Conservation (phyloP, 495 filamentous ascomycete species). For the Amniculicola lignicola region DNA sequence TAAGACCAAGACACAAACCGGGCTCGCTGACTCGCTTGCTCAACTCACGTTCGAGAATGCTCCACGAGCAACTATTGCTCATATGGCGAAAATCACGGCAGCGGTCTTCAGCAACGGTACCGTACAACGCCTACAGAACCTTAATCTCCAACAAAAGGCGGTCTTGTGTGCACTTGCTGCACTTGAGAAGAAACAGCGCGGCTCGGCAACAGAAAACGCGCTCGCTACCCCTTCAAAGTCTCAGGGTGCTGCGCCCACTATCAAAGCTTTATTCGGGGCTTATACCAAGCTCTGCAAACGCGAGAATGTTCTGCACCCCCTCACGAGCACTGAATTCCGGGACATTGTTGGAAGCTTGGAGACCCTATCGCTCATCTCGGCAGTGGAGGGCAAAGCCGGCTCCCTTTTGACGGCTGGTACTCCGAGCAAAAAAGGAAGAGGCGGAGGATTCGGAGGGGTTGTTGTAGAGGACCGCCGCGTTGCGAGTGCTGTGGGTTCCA, state of each 20-base stretch:
- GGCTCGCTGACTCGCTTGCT: slow-evolving; percentile 45
- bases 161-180: slow-evolving; percentile 83
- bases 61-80: slow-evolving; percentile 81
- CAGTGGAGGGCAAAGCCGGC: slow-evolving; percentile 57
- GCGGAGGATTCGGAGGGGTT: slow-evolving; percentile 37
- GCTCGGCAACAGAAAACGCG: slow-evolving; percentile 30
- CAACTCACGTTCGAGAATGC: slow-evolving; percentile 68
- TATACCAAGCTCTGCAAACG: slow-evolving; percentile 77
- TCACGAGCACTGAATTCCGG: slow-evolving; percentile 85
- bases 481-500: slow-evolving; percentile 35
- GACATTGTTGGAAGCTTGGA: slow-evolving; percentile 90
- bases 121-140: slow-evolving; percentile 71
- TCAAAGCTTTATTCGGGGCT: slow-evolving; percentile 72
- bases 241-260: slow-evolving; percentile 57
- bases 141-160: slow-evolving; percentile 96
- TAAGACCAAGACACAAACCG: slow-evolving; percentile 20
- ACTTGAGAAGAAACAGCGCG: slow-evolving; percentile 62
- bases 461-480: slow-evolving; percentile 41
- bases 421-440: slow-evolving; percentile 38
- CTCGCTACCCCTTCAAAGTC: slow-evolving; percentile 57
- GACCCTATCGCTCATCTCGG: slow-evolving; percentile 73
- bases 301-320: slow-evolving; percentile 78
- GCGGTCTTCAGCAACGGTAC: slow-evolving; percentile 82
- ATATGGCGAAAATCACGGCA: slow-evolving; percentile 85
- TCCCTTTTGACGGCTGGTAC: slow-evolving; percentile 37